Conservation (phyloP, 768 basidiomycete genomes). For the Termitomyces bulborhizus region DNA sequence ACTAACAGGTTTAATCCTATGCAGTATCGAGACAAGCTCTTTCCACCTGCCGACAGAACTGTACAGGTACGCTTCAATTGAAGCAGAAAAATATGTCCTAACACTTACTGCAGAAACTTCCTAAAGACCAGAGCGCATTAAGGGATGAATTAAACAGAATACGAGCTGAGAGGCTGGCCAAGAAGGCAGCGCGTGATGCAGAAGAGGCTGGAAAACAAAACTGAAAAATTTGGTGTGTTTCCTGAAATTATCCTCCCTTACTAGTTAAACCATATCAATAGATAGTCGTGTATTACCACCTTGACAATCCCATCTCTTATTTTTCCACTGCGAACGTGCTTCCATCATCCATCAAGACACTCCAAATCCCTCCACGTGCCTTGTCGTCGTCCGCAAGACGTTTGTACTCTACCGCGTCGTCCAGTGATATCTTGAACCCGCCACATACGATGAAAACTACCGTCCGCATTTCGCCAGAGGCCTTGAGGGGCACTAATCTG, state of each 20-base stretch:
- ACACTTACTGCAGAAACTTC: conserved; percentile 39
- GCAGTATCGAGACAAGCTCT: conserved; percentile 69
- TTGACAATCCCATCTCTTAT: not conserved
- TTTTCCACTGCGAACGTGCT: conserved; percentile 25
- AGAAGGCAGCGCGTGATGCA: conserved; percentile 36
- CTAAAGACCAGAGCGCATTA: conserved; percentile 59
- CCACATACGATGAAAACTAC: conserved; percentile 69
- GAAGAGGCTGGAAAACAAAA: not conserved
- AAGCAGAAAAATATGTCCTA: not conserved
- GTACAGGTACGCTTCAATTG: conserved; percentile 31
- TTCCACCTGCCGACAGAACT: conserved; percentile 56
- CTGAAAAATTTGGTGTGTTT: not conserved
- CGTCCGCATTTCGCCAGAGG: conserved; percentile 22
- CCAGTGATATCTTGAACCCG: conserved; percentile 60
- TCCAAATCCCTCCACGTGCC: conserved; percentile 23
- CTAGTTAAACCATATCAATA: not conserved
- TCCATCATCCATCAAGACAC: conserved; percentile 36
- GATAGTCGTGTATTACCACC: not conserved
- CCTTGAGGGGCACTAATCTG: conserved; percentile 34
- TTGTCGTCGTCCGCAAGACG: conserved; percentile 29
- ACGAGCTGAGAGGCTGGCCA: conserved; percentile 50
- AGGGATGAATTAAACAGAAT: conserved; percentile 69
- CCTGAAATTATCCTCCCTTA: not conserved
- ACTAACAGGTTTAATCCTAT: not conserved
- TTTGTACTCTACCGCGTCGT: conserved; percentile 46